A percentile compares a stretch with the other conserved stretches of the same genome.
Evolutionary conservation across 768 basidiomycete genomes (phyloP).

Genomic region (Boletus vinaceobasis): DNA sequence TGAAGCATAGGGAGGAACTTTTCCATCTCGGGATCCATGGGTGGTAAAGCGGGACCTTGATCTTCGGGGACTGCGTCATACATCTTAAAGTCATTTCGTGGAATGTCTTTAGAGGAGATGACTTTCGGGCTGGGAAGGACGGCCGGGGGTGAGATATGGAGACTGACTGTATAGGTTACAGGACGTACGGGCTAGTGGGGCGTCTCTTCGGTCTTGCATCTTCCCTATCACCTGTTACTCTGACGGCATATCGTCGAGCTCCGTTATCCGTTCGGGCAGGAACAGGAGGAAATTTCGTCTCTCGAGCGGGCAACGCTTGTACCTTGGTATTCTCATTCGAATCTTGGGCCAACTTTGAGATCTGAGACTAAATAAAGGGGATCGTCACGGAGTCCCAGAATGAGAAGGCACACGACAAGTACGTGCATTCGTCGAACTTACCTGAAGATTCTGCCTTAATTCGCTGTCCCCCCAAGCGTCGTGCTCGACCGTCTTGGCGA

Average conservation of each 20-base stretch:
- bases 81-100: slow-evolving; percentile 53
- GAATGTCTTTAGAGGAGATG: slow-evolving; percentile 48
- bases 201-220: slow-evolving; percentile 21
- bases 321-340: slow-evolving; percentile 20
- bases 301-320: slow-evolving; percentile 15
- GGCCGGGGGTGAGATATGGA: neutral
- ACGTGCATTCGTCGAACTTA: slow-evolving; percentile 25
- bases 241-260: slow-evolving; percentile 51
- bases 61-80: slow-evolving; percentile 64
- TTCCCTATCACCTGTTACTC: slow-evolving; percentile 16
- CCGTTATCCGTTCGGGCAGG: slow-evolving; percentile 35
- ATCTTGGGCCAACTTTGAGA: slow-evolving; percentile 51
- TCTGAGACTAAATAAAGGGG: slow-evolving; percentile 43
- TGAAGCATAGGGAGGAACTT: slow-evolving; percentile 76
- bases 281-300: slow-evolving; percentile 5
- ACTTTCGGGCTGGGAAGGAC: slow-evolving; percentile 49
- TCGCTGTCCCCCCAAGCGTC: slow-evolving; percentile 63
- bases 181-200: slow-evolving; percentile 43
- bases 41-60: slow-evolving; percentile 27
- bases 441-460: slow-evolving; percentile 60
- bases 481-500: slow-evolving; percentile 74
- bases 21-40: slow-evolving; percentile 61
- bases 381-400: neutral
- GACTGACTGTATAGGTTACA: neutral
- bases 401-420: neutral